Conservation (phyloP, 2,329 filamentous ascomycete genomes). For the Colletotrichum sp. region DNA sequence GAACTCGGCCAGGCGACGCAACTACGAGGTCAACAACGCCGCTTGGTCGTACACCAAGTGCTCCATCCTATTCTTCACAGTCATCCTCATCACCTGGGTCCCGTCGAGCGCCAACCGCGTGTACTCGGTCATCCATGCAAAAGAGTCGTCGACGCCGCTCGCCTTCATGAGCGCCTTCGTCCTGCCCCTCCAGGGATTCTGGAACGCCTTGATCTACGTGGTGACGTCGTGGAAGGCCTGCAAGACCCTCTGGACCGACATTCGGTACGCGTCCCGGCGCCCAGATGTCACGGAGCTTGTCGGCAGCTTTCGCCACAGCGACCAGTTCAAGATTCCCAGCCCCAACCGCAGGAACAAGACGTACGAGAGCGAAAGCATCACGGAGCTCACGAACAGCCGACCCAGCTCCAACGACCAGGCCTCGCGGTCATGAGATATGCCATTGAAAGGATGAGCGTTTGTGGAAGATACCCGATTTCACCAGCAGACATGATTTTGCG, state of each 20-base stretch:
- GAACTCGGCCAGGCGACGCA: slow-evolving; percentile 37
- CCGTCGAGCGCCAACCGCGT: slow-evolving; percentile 80
- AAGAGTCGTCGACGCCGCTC: slow-evolving; percentile 59
- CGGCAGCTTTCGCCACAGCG: slow-evolving; percentile 27
- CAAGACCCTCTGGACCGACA: slow-evolving; percentile 48
- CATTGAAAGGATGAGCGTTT: background rate
- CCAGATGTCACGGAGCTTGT: slow-evolving; percentile 39
- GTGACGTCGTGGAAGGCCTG: slow-evolving; percentile 72
- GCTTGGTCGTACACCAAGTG: slow-evolving; percentile 75
- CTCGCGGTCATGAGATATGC: background rate
- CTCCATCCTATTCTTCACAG: slow-evolving; percentile 73
- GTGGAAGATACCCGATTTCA: slow-evolving; percentile 7
- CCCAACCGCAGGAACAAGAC: slow-evolving; percentile 31
- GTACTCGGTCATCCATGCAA: slow-evolving; percentile 67
- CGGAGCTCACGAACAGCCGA: slow-evolving; percentile 48
- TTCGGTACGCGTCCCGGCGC: slow-evolving; percentile 31
- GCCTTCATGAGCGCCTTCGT: slow-evolving; percentile 76
- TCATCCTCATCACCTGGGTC: slow-evolving; percentile 76
- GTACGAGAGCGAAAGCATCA: slow-evolving; percentile 57
- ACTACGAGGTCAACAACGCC: slow-evolving; percentile 64
- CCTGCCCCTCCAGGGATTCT: slow-evolving; percentile 82
- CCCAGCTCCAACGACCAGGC: slow-evolving; percentile 38
- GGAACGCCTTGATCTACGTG: slow-evolving; percentile 82
- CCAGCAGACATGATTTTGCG: background rate
- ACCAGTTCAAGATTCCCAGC: slow-evolving; percentile 36